A percentile compares a stretch with the other conserved stretches of the same genome.
These are phyloP conservation scores for Xylaria sp. DNA, from an alignment of 2,329 filamentous ascomycete genomes.

Conservation along the genomic window DNA sequence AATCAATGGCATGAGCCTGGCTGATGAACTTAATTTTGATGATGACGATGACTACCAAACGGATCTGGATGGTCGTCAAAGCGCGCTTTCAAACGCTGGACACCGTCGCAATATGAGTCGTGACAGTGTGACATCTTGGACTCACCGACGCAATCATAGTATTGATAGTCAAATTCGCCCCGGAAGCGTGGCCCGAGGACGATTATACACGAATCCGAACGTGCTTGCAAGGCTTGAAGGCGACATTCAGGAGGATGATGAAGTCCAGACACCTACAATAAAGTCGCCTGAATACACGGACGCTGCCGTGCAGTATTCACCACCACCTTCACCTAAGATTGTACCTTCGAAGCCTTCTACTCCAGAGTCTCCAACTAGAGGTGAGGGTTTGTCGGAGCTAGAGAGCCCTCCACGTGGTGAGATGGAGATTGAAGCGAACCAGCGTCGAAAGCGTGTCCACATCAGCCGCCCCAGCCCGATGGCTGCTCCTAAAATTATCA, in stretches of 20 bases:
- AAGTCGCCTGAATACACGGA: conserved; percentile 52
- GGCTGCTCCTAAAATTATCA: conserved; percentile 54
- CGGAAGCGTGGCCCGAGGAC: conserved; percentile 65
- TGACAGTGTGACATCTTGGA: conserved; percentile 61
- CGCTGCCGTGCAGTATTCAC: conserved; percentile 81
- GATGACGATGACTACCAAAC: conserved; percentile 79
- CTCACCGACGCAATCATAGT: conserved; percentile 67
- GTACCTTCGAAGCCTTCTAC: conserved; percentile 54
- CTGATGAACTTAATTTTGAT: conserved; percentile 90
- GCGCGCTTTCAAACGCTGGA: conserved; percentile 62
- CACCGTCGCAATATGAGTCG: conserved; percentile 67
- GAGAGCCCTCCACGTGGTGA: conserved; percentile 61
- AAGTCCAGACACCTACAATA: conserved; percentile 49
- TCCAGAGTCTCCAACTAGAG: conserved; percentile 55
- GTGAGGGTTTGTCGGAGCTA: conserved; percentile 54
- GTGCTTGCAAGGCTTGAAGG: conserved; percentile 67
- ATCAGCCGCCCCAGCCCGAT: conserved; percentile 61
- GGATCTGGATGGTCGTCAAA: conserved; percentile 76
- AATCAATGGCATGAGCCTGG: conserved; percentile 77
- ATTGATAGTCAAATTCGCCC: conserved; percentile 66
- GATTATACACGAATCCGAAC: conserved; percentile 62
- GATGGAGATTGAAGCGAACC: conserved; percentile 76
- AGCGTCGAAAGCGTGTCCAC: conserved; percentile 75
- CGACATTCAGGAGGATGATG: conserved; percentile 61
- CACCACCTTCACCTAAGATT: conserved; percentile 76